Base-by-base conservation (phyloP, 148 eudicot genomes). In the Vaccinium myrtillus region DNA sequence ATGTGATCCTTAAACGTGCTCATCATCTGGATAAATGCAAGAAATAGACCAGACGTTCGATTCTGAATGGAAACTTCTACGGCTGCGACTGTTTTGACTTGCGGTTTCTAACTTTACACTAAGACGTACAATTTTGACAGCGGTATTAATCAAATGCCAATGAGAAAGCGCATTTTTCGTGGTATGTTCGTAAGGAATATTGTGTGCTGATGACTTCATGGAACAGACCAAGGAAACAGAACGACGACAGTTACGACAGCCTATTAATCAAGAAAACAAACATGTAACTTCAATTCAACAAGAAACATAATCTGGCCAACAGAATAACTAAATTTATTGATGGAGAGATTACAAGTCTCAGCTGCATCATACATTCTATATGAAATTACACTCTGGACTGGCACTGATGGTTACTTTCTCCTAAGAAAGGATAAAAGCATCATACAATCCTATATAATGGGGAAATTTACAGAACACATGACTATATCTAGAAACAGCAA, bases 401-500 rank as follows among this genome's bases (percentile, higher is more conserved):
- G 16, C 46, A 30, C 36, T 70, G 18, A 69, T 36, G 19, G 49
- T n/a, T 82, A 5, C 50, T 30, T 70, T 51, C 59, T 50, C 71
- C 27, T 10, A 30, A 49, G 50, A 15, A 49, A 81, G 59, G 59
- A 50, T 19, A 23, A 54, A 13, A 70, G 74, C 39, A 73, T 53
- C 61, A 18, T 83, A 14, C 54, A 55, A 73, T 74, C 30, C 25
- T 74, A 39, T 74, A 36, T 54, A 74, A 73, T 12, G 58, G 16
- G 67, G 51, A 36, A 82, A 73, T 18, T 18, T 12, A 12, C 8
- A 6, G 49, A 21, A 14, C 58, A 14, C 9, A 55, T 32, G 55
- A 14, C 25, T 11, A 61, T 3, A 69, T 49, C 73, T 39, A 81
- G 84, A 69, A 82, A 82, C 5, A 16, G 63, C 23, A 69, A 82